Evolutionary conservation across 2,329 filamentous ascomycete genomes (phyloP), one percentile per base, ranked within the genome.

Genomic region (Epichloe sibirici): DNA sequence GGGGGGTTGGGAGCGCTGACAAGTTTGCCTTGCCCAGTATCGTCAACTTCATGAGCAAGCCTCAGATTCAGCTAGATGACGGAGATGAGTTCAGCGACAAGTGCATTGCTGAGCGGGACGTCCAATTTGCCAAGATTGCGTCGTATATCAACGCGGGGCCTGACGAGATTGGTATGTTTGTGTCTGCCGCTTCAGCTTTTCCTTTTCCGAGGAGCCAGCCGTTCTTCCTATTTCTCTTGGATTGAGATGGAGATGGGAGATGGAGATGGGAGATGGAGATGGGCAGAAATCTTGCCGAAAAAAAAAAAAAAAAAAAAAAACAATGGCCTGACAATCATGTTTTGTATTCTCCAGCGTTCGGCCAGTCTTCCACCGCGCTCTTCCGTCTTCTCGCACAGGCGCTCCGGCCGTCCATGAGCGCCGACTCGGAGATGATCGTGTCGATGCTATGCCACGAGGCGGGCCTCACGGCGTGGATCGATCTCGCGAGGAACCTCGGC

Each of bases 401-500:
- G 2, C 66, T 85, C 5, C 59, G 64, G 11, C 79, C 83, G 61
- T 60, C 44, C 44, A 35, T 71, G 2, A 79, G 17, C 9, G 4
- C 34, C 1, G 51, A 49, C 23, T 37, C 23, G 55, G 84, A 88
- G 62, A 74, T 91, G 48, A 71, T 93, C 56, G 62, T 90, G 11
- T 88, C 85, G 0, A 77, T 76, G 53, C 71, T 89, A 51, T 86
- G 90, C 64, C 86, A 91, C 61, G 87, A 90, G 68, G 83, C 86
- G 39, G 89, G 90, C 63, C 81, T 87, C 53, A 79, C 83, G 1
- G 75, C 86, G 0, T 91, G 86, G 88, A 69, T 88, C 0, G 76
- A 80, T 48, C 74, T 90, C 28, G 86, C 86, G 2, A 66, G 75
- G 34, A 74, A 77, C 13, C 74, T 81, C 45, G 74, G 76, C 3